Evolutionary conservation across 768 basidiomycete species (phyloP).

Genomic region (Ramaria sp.): DNA sequence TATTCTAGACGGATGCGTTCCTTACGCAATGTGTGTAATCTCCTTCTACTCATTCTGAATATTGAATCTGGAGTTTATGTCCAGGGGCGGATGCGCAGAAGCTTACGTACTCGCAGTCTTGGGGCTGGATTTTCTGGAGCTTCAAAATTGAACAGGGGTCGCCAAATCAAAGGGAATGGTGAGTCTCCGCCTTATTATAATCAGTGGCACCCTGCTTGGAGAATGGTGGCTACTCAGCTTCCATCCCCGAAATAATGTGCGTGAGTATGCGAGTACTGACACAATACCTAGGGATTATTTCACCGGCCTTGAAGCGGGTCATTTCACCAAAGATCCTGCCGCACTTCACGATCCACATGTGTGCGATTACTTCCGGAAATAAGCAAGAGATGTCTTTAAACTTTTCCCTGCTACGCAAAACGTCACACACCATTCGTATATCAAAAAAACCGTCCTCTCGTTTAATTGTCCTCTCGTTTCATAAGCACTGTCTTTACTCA

Average conservation of each 20-base stretch:
- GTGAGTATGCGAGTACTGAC: background rate
- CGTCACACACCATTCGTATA: no score
- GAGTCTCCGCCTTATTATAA: slow-evolving; percentile 6
- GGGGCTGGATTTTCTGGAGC: slow-evolving; percentile 70
- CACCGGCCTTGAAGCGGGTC: slow-evolving; percentile 47
- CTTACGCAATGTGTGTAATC: slow-evolving; percentile 1
- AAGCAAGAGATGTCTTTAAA: background rate
- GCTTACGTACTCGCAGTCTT: slow-evolving; percentile 44
- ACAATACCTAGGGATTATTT: slow-evolving; percentile 49
- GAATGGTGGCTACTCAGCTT: background rate
- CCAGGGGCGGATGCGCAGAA: slow-evolving; percentile 76
- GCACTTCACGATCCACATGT: slow-evolving; percentile 45
- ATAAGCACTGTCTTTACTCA: no score
- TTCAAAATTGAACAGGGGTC: slow-evolving; percentile 58
- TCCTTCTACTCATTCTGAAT: background rate
- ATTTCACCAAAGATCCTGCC: slow-evolving; percentile 54
- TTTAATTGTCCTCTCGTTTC: no score
- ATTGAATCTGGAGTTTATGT: background rate
- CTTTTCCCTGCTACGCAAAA: no score
- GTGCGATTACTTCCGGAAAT: slow-evolving; percentile 28
- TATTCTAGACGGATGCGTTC: slow-evolving; percentile 5
- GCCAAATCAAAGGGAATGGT: slow-evolving; percentile 51
- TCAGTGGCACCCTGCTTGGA: no score
- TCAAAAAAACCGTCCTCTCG: no score
- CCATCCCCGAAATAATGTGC: background rate